phyloP scores from a whole-genome alignment of 192 early-diverging fungal species.

The Coemansia sp. region DNA sequence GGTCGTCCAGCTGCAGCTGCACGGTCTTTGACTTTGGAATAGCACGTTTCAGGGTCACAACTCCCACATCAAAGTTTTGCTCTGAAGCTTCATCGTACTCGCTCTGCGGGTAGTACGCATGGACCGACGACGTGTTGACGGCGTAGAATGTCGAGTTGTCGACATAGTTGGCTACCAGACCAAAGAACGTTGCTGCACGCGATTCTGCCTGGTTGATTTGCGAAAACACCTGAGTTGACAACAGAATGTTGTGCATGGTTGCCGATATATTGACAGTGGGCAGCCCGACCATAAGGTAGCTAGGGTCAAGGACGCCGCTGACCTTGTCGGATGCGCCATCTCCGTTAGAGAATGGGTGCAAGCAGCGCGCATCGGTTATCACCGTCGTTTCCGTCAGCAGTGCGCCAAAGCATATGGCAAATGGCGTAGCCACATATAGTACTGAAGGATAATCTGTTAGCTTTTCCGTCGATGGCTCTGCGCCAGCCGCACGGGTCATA shows the following conservation, averaged over 20 bases:
- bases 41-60: slow-evolving; percentile 36
- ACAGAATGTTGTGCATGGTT: slow-evolving; percentile 43
- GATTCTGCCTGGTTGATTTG: slow-evolving; percentile 26
- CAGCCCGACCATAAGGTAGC: slow-evolving; percentile 45
- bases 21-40: slow-evolving; percentile 19
- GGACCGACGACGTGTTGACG: slow-evolving; percentile 35
- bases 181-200: slow-evolving; percentile 39
- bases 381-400: slow-evolving; percentile 38
- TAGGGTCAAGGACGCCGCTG: slow-evolving; percentile 32
- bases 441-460: slow-evolving; percentile 40
- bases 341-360: slow-evolving; percentile 46
- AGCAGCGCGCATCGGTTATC: slow-evolving; percentile 50
- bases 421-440: slow-evolving; percentile 46
- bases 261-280: slow-evolving; percentile 36
- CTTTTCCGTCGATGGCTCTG: slow-evolving; percentile 15
- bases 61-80: slow-evolving; percentile 53
- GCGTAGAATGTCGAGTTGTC: slow-evolving; percentile 50
- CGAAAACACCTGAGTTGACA: slow-evolving; percentile 43
- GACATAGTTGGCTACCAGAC: slow-evolving; percentile 33
- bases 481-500: slow-evolving; percentile 5
- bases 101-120: slow-evolving; percentile 53
- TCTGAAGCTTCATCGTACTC: slow-evolving; percentile 29
- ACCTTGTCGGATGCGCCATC: slow-evolving; percentile 24
- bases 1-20: slow-evolving; percentile 40
- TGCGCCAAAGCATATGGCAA: slow-evolving; percentile 39